phyloP scores from a whole-genome alignment of 1,284 basidiomycete genomes.

The Ganoderma boninense region DNA sequence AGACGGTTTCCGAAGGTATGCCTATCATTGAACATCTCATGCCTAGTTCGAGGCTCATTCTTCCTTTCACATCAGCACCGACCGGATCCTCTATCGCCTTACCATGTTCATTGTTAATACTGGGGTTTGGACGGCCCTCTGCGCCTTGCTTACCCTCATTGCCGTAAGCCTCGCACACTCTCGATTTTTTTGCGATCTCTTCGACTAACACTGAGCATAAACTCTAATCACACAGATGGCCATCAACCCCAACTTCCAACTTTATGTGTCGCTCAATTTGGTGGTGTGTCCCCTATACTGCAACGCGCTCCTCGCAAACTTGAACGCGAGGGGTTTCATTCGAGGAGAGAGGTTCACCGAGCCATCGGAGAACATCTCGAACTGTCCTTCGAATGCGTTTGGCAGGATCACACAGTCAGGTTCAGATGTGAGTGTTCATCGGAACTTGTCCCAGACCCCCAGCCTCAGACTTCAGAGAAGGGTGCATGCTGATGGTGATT shows the following conservation, averaged over 20 bases:
- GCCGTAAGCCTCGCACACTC: no score
- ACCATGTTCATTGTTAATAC: conserved; percentile 1
- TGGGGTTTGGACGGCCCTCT: conserved; percentile 4
- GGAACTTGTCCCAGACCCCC: no score
- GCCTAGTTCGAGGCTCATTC: no score
- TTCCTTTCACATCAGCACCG: background rate
- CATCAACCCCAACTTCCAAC: background rate
- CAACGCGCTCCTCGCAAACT: conserved; percentile 5
- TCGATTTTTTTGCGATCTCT: no score
- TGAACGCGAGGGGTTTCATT: conserved; percentile 7
- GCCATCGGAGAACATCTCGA: conserved; percentile 20
- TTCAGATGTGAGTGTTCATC: background rate
- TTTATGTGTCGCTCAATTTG: background rate
- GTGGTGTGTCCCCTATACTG: no score
- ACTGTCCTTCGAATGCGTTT: background rate
- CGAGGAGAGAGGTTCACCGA: background rate
- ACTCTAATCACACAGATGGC: no score
- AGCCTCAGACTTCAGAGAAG: no score
- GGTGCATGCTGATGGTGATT: no score
- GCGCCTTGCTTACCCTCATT: conserved; percentile 3
- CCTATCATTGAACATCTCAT: background rate
- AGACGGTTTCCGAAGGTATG: background rate
- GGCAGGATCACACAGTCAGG: background rate
- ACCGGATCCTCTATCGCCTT: background rate
- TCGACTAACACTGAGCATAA: no score